Evolutionary conservation across 495 filamentous ascomycete species (phyloP).

Genomic region (Astrothelium macrocarpum): DNA sequence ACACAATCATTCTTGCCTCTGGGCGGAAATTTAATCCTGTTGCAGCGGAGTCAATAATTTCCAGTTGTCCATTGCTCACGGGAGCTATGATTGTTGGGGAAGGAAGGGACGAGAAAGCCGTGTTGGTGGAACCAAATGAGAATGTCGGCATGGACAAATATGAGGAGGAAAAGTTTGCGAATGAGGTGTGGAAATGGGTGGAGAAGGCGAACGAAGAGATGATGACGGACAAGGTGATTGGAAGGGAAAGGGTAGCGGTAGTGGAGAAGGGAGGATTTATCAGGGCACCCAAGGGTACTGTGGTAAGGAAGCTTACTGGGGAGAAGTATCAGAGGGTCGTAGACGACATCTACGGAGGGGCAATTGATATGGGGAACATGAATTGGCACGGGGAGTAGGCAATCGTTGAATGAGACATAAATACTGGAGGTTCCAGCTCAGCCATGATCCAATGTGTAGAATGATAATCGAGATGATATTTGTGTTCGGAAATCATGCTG

Average conservation of each 20-base stretch:
- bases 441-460: too few species aligned
- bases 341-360: neutral
- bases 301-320: neutral
- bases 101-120: conserved; percentile 7
- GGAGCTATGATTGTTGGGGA: neutral
- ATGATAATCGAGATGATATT: too few species aligned
- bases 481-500: too few species aligned
- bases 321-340: neutral
- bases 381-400: neutral
- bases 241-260: neutral
- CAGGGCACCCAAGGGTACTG: neutral
- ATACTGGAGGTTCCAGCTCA: too few species aligned
- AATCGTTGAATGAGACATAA: neutral
- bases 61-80: neutral
- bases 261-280: neutral
- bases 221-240: conserved; percentile 5
- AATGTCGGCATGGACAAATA: conserved; percentile 17
- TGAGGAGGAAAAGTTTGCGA: conserved; percentile 15
- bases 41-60: neutral
- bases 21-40: neutral
- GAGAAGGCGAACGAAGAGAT: conserved; percentile 9
- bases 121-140: conserved; percentile 11
- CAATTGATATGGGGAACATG: neutral
- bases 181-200: conserved; percentile 4
- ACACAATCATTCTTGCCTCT: neutral